Evolutionary conservation across 2,329 filamentous ascomycete species (phyloP), one percentile per base, ranked within the genome.

Genomic region (Aspergillus japonicus): DNA sequence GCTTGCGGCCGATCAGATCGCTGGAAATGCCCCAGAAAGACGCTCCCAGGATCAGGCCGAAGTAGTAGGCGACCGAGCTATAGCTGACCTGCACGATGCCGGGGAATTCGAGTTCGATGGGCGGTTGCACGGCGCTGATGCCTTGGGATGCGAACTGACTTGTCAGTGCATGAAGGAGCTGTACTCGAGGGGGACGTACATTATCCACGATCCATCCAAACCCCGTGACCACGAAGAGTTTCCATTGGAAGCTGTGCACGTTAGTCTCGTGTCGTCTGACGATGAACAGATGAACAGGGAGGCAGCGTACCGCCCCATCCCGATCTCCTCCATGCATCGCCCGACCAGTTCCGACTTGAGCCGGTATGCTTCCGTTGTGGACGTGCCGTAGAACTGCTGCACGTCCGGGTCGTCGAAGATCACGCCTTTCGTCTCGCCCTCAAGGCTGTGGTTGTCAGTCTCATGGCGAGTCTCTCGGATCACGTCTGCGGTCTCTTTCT

Each of bases 141-240:
- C 70, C 72, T 61, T 74, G 72, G 1, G 69, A 71, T 47, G 65
- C 66, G 31, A 69, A 65, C 64, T 68, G 2, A 5, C 5, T 7
- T 2, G 42, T 57, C 19, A 50, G 26, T 29, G 26, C 6, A 29
- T 8, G 26, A 8, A 23, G 21, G 21, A 23, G 21, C n/a, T 29
- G 26, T 4, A 50, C n/a, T 24, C 12, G 19, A 21, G 26, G 10
- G 5, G 7, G 33, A 50, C 62, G 21, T 50, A 73, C 68, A 42
- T 89, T 89, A 73, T 90, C 87, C 51, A 83, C 83, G 5, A 87
- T 85, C 87, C 87, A 90, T 24, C 87, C 87, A 64, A 89, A 90
- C 1, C 87, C 87, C 33, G 87, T 84, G 14, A 89, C 85, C 26
- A 83, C 69, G 68, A 89, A 89, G 1, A 89, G 80, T 66, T 87